These are phyloP conservation scores for Alternaria novae-zelandiae DNA, from an alignment of 2,329 filamentous ascomycete species.

Conservation along the genomic window DNA sequence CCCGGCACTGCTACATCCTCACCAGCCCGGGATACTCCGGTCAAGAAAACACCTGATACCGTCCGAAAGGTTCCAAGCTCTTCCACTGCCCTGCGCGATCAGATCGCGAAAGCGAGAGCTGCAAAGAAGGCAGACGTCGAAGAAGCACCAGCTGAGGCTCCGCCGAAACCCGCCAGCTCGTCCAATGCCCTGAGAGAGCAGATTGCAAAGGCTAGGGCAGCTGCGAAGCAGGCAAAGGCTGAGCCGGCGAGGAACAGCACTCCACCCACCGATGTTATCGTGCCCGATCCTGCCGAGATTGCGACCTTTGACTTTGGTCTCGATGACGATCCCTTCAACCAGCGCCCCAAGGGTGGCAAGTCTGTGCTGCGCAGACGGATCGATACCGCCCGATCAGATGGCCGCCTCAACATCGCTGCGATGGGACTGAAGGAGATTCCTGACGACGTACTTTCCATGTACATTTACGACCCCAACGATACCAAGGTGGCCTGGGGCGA, in stretches of 20 bases:
- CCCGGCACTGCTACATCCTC: constrained; percentile 31
- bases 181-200: constrained; percentile 85
- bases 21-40: constrained; percentile 20
- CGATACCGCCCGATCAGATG: constrained; percentile 74
- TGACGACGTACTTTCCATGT: constrained; percentile 86
- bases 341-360: constrained; percentile 64
- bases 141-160: constrained; percentile 15
- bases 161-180: constrained; percentile 64
- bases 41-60: constrained; percentile 43
- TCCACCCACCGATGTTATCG: constrained; percentile 40
- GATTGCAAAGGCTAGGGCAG: constrained; percentile 85
- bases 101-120: constrained; percentile 91
- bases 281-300: constrained; percentile 40
- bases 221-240: constrained; percentile 61
- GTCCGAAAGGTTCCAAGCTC: constrained; percentile 65
- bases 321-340: constrained; percentile 74
- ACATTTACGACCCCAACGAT: constrained; percentile 72
- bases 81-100: constrained; percentile 81
- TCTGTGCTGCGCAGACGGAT: constrained; percentile 77
- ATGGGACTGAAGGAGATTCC: constrained; percentile 82
- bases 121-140: constrained; percentile 59
- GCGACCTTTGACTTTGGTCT: constrained; percentile 65
- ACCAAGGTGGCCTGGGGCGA: constrained; percentile 81
- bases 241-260: constrained; percentile 32
- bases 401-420: constrained; percentile 86